Evolutionary conservation across 495 filamentous ascomycete species (phyloP), one percentile per base, ranked within the genome.

Genomic region (Penicillium cinerascens): DNA sequence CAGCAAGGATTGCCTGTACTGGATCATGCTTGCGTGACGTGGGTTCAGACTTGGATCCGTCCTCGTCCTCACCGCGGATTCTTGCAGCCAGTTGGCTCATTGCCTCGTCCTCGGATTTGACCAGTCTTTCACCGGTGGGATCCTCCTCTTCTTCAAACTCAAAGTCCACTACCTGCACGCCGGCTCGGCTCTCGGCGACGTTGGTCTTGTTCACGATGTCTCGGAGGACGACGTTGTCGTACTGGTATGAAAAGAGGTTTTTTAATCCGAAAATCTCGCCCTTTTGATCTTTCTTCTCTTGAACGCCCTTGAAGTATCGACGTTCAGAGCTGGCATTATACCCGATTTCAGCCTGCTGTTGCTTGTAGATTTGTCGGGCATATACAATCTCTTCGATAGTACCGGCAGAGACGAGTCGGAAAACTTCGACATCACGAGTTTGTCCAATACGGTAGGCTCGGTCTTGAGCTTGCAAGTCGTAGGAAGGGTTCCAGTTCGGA

Each of bases 121-220:
- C 49, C 16, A 23, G 18, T n/a, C 45, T 20, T 2, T 59, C 52
- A 11, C 46, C 52, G 35, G 49, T 23, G 37, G 80, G 76, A n/a
- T 78, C 76, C 4, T 78, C 81, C 20, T 80, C 76, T 20, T 82
- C 73, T 22, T 86, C 78, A 16, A 88, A 69, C 35, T 96, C 83
- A 35, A 95, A 70, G 25, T 86, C 88, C 45, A 85, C 75, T 40
- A 97, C 83, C 26, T 83, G 78, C 9, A 98, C 88, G 1, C 91
- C 95, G 2, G 86, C 90, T 58, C 85, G 87, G 43, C 87, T 89
- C 73, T 98, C 93, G 4, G 93, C 93, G 39, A 98, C 82, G 65
- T 98, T 97, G 45, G 93, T 97, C 65, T 96, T 96, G 71, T 97
- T 96, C 52, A 98, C 87, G 54, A 97, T 96, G 40, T 97, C 89